Percentiles rank a stretch among this genome's conserved stretches.
These are phyloP conservation scores for Achlya hypogyna DNA, from an alignment of 352 stramenopile species.

Conservation along the genomic window DNA sequence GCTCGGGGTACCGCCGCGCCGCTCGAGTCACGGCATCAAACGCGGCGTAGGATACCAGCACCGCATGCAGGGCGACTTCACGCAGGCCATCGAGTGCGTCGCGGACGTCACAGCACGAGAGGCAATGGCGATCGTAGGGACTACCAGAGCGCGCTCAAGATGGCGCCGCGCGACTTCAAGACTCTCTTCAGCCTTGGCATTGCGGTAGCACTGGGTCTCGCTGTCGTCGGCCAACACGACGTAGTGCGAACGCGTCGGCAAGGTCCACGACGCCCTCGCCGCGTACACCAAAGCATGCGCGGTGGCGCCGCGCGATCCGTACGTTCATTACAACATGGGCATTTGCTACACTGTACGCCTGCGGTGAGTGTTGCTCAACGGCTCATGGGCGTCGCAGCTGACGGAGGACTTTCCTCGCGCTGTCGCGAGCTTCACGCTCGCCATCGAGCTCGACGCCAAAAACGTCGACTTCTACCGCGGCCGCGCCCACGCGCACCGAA, in stretches of 20 bases:
- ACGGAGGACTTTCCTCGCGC: slow-evolving; percentile 6
- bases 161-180: slow-evolving; percentile 15
- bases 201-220: not conserved
- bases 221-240: not conserved
- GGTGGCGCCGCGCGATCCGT: not conserved
- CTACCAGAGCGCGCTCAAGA: slow-evolving; percentile 13
- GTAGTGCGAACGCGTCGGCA: slow-evolving; percentile 10
- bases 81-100: slow-evolving; percentile 3
- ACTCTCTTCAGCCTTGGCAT: slow-evolving; percentile 14
- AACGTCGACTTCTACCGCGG: slow-evolving; percentile 1
- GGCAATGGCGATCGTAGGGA: not conserved
- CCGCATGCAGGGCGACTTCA: slow-evolving; percentile 12
- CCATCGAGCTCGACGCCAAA: slow-evolving; percentile 8
- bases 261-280: not conserved
- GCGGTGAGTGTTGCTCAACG: not conserved
- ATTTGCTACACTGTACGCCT: slow-evolving; percentile 17
- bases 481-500: slow-evolving; percentile 7
- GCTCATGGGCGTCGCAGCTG: not conserved
- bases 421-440: slow-evolving; percentile 7
- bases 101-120: not conserved
- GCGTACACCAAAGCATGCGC: not conserved
- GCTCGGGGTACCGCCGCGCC: not conserved
- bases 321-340: slow-evolving; percentile 17
- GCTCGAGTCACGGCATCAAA: not conserved
- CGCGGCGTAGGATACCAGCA: slow-evolving; percentile 1